phyloP scores from a whole-genome alignment of 2,329 filamentous ascomycete genomes.

The Calonectria multiphialidica region DNA sequence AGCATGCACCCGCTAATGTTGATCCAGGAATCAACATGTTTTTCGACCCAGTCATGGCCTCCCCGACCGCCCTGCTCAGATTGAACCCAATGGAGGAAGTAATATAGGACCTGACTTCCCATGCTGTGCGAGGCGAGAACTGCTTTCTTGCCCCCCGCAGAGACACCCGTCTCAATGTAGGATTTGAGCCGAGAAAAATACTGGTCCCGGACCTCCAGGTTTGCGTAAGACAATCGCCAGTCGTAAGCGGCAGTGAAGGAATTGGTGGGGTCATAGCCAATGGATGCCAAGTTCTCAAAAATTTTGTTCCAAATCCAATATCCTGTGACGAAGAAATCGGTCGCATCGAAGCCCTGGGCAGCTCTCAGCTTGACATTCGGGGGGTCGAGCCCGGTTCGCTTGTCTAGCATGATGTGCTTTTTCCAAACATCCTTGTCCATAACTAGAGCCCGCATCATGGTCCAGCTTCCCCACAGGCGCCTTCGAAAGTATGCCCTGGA shows the following conservation, averaged over 20 bases:
- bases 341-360: conserved; percentile 96
- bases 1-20: conserved; percentile 99
- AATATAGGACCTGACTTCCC: conserved; percentile 95
- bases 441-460: conserved; percentile 96
- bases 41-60: conserved; percentile 90
- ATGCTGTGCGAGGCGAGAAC: conserved; percentile 95
- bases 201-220: conserved; percentile 90
- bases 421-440: conserved; percentile 96
- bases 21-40: conserved; percentile 93
- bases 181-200: conserved; percentile 94
- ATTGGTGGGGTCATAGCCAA: conserved; percentile 92
- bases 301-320: conserved; percentile 99
- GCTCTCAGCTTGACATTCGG: conserved; percentile 90
- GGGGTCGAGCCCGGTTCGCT: conserved; percentile 89
- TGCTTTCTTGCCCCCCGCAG: conserved; percentile 81
- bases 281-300: conserved; percentile 93
- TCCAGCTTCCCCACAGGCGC: conserved; percentile 97
- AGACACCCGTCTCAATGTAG: conserved; percentile 86
- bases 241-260: conserved; percentile 82
- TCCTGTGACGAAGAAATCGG: conserved; percentile 90
- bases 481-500: conserved; percentile 95
- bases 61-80: conserved; percentile 82
- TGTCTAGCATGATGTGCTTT: conserved; percentile 96
- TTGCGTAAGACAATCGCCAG: conserved; percentile 91
- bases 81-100: conserved; percentile 85